phyloP scores from a whole-genome alignment of 1,284 basidiomycete species.

The Cryptococcus sp. region DNA sequence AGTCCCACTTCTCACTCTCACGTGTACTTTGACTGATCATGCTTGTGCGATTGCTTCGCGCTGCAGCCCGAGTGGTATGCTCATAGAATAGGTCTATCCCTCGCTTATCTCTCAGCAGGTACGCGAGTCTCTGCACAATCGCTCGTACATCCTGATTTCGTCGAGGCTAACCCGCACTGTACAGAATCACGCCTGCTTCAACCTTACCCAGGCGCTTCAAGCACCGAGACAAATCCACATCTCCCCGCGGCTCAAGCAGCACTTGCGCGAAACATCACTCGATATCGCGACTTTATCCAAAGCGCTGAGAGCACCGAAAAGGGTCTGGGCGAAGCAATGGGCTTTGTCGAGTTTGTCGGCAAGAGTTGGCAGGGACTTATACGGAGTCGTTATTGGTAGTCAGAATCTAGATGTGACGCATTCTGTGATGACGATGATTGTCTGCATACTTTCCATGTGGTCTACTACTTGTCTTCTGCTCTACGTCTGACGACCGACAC shows the following conservation, averaged over 20 bases:
- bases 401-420: not conserved
- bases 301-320: constrained; percentile 25
- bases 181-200: constrained; percentile 44
- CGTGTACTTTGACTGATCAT: not conserved
- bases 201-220: constrained; percentile 23
- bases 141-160: not conserved
- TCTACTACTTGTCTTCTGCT: not conserved
- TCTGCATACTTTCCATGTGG: not conserved
- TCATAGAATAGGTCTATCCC: constrained; percentile 29
- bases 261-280: constrained; percentile 30
- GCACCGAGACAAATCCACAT: constrained; percentile 25
- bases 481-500: not conserved
- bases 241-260: constrained; percentile 29
- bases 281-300: constrained; percentile 21
- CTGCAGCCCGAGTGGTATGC: constrained; percentile 45
- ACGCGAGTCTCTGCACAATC: constrained; percentile 11
- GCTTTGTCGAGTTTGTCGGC: constrained; percentile 34
- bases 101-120: constrained; percentile 44
- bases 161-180: not conserved
- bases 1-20: constrained; percentile 4
- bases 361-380: constrained; percentile 37
- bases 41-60: too few species aligned
- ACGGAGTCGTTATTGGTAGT: constrained; percentile 39
- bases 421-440: not conserved
- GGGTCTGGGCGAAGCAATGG: constrained; percentile 29